Percentiles rank a stretch among this genome's conserved stretches.
Evolutionary conservation across 2,329 filamentous ascomycete species (phyloP).

Genomic region (Cladophialophora psammophila): DNA sequence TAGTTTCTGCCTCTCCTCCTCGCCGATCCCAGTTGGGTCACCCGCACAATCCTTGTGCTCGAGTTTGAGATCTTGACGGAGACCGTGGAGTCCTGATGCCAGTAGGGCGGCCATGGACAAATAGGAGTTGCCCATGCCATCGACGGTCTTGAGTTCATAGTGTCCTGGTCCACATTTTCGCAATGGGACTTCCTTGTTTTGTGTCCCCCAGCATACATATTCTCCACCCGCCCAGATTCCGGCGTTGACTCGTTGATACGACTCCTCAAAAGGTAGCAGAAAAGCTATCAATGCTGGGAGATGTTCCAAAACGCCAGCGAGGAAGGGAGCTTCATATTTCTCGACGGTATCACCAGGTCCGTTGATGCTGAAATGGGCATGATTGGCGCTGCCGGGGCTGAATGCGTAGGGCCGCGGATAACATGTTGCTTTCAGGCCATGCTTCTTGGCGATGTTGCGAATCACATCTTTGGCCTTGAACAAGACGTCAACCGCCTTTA

Average conservation of each 20-base stretch:
- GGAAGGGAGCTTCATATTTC: slow-evolving; percentile 66
- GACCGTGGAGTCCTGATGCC: slow-evolving; percentile 64
- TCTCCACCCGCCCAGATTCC: slow-evolving; percentile 80
- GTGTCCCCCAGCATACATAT: slow-evolving; percentile 80
- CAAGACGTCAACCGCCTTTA: slow-evolving; percentile 74
- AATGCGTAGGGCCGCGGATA: slow-evolving; percentile 72
- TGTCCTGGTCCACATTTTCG: slow-evolving; percentile 71
- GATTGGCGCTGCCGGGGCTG: slow-evolving; percentile 69
- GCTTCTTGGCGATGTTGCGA: slow-evolving; percentile 66
- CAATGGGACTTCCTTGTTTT: slow-evolving; percentile 79
- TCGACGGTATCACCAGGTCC: slow-evolving; percentile 46
- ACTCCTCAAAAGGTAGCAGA: slow-evolving; percentile 68
- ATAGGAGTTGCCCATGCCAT: slow-evolving; percentile 81
- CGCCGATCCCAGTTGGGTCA: slow-evolving; percentile 47
- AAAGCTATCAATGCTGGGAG: slow-evolving; percentile 73
- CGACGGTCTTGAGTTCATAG: slow-evolving; percentile 81
- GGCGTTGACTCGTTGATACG: slow-evolving; percentile 73
- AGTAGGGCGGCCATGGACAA: slow-evolving; percentile 70
- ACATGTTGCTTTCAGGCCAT: slow-evolving; percentile 72
- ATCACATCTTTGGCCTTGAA: slow-evolving; percentile 76
- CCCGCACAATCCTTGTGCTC: slow-evolving; percentile 45
- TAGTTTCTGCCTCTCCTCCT: slow-evolving; percentile 43
- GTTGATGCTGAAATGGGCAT: slow-evolving; percentile 73
- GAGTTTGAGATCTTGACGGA: slow-evolving; percentile 47
- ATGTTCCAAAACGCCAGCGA: slow-evolving; percentile 73